Conservation (phyloP, 352 stramenopile species). For the Chrysophaeum taylorii region DNA sequence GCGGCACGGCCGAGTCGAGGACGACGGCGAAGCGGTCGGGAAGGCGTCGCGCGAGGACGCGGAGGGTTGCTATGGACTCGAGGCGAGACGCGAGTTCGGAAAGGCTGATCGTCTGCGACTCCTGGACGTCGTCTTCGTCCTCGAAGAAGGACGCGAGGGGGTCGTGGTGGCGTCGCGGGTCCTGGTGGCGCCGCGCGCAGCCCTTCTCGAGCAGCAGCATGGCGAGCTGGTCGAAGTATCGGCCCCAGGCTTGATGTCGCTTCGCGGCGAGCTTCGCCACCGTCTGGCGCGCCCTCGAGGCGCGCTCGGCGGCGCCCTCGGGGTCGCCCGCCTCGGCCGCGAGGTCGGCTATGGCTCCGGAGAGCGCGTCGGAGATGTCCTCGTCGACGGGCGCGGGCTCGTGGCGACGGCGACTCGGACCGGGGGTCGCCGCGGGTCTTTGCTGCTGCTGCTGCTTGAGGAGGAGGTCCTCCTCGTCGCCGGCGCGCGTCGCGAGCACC, state of each 20-base stretch:
- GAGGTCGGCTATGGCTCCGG: neutral
- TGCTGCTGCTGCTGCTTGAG: neutral
- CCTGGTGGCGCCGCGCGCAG: neutral
- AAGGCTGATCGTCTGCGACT: neutral
- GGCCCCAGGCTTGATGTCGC: neutral
- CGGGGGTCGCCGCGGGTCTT: too few species aligned
- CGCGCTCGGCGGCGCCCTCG: neutral
- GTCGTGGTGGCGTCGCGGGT: neutral
- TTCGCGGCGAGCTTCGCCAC: neutral
- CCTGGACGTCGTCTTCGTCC: too few species aligned
- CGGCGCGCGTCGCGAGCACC: neutral
- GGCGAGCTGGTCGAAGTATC: neutral
- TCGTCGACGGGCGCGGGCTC: neutral
- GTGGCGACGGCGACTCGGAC: neutral
- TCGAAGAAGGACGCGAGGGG: too few species aligned
- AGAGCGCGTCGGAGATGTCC: neutral
- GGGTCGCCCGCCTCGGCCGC: neutral
- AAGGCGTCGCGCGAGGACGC: neutral
- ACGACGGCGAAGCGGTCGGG: neutral
- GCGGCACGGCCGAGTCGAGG: neutral
- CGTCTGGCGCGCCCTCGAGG: too few species aligned
- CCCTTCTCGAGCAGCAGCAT: neutral
- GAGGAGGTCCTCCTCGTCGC: neutral
- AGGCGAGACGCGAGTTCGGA: conserved; percentile 3
- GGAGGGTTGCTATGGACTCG: conserved; percentile 2